These are phyloP conservation scores for Lodderomyces metapsilosis DNA, from an alignment of 1,139 yeast species.

Conservation along the genomic window DNA sequence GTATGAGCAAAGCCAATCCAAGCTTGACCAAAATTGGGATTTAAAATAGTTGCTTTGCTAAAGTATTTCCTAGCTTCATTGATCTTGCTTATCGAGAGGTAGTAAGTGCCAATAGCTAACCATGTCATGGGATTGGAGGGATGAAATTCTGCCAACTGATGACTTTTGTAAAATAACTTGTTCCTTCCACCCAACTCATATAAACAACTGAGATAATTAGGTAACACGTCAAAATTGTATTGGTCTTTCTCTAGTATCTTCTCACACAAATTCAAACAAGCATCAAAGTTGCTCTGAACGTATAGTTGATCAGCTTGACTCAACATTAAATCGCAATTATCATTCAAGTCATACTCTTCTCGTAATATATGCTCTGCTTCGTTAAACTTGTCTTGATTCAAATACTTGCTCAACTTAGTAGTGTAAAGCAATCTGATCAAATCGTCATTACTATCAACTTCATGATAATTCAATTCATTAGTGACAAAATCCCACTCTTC, in stretches of 20 bases:
- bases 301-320: conserved; percentile 72
- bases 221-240: conserved; percentile 69
- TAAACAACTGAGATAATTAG: conserved; percentile 79
- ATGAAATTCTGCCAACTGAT: conserved; percentile 80
- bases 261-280: conserved; percentile 76
- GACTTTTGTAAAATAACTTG: conserved; percentile 77
- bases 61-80: conserved; percentile 85
- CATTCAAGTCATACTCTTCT: conserved; percentile 70
- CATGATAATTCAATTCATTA: conserved; percentile 64
- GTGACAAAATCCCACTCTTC: conserved; percentile 86
- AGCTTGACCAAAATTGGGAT: conserved; percentile 91
- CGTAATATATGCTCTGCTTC: conserved; percentile 66
- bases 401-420: conserved; percentile 71
- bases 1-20: conserved; percentile 99
- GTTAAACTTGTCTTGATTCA: conserved; percentile 55
- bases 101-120: conserved; percentile 91
- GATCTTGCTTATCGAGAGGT: conserved; percentile 69
- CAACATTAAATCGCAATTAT: conserved; percentile 66
- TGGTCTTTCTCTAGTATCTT: conserved; percentile 60
- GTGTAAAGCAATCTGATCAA: conserved; percentile 74
- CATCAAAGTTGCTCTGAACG: conserved; percentile 76
- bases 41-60: conserved; percentile 83
- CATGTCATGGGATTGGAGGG: conserved; percentile 86
- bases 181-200: conserved; percentile 84
- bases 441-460: conserved; percentile 73